Evolutionary conservation across 2,329 filamentous ascomycete species (phyloP).

Genomic region (Monosporascus sp.): DNA sequence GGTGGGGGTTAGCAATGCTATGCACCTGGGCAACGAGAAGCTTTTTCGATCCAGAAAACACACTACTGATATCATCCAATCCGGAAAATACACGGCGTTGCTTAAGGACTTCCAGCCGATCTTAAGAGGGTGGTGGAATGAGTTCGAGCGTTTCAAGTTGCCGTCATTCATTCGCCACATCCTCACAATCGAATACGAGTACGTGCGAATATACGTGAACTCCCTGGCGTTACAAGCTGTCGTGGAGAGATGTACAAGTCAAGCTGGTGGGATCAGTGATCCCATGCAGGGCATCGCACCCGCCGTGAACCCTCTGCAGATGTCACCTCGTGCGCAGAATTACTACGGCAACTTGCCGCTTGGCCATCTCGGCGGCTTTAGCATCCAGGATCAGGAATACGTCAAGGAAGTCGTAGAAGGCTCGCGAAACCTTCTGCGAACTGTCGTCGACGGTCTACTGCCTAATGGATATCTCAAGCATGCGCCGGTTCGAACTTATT

Average conservation of each 20-base stretch:
- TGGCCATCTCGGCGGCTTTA: constrained; percentile 59
- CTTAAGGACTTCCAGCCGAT: constrained; percentile 78
- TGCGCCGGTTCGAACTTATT: constrained; percentile 78
- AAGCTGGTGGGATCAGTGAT: constrained; percentile 48
- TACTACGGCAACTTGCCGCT: constrained; percentile 61
- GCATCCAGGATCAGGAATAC: constrained; percentile 65
- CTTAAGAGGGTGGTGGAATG: constrained; percentile 71
- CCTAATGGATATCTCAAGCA: constrained; percentile 75
- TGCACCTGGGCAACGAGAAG: constrained; percentile 85
- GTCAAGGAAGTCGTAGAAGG: constrained; percentile 74
- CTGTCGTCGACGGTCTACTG: constrained; percentile 71
- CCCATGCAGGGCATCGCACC: constrained; percentile 30
- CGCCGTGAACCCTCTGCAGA: constrained; percentile 33
- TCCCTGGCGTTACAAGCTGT: constrained; percentile 91
- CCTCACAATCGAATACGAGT: constrained; percentile 90
- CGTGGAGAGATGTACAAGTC: constrained; percentile 83
- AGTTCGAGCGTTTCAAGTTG: constrained; percentile 73
- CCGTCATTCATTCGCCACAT: constrained; percentile 68
- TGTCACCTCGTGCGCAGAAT: constrained; percentile 61
- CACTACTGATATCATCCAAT: constrained; percentile 84
- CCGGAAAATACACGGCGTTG: constrained; percentile 74
- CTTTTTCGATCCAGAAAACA: constrained; percentile 84
- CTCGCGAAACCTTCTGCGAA: constrained; percentile 69
- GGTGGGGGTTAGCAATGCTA: constrained; percentile 87
- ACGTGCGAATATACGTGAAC: constrained; percentile 91